Evolutionary conservation across 2,329 filamentous ascomycete species (phyloP), one percentile per base, ranked within the genome.

Genomic region (Cryphonectria japonica): DNA sequence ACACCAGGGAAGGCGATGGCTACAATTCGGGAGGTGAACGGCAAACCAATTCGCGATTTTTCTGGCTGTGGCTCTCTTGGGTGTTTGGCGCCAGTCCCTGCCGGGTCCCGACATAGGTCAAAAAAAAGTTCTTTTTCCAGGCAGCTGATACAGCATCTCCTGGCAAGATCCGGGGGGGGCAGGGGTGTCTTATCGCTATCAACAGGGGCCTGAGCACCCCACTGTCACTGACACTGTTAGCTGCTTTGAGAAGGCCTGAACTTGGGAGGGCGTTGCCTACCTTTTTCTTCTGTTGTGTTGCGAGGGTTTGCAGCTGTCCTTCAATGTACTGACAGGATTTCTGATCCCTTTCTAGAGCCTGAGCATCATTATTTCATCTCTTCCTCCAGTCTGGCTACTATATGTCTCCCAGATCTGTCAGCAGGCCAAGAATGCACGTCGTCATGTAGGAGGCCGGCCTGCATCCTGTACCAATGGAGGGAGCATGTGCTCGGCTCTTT

Each of bases 21-120:
- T n/a, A 11, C 32, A 34, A 32, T 19, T 29, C 37, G 26, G 26
- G 41, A 62, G 59, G 37, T 39, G 34, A 62, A 52, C 19, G 46
- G 46, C 46, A n/a, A 52, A 22, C n/a, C 7, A 41, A 65, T 65
- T 65, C 63, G 39, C 63, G 63, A 50, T 22, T 65, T 65, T 65
- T 65, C 26, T 32, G 46, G 46, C 13, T 46, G 62, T 37, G 37
- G 37, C 37, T 39, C 37, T 13, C 37, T 39, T 39, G 4, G 41
- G 9, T 34, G 1, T 52, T 65, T 13, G 63, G 63, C 22, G 43
- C 41, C 63, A 26, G 39, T 65, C 37, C 26, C 16, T 62, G 59
- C 59, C 34, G 39, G 59, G 59, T 37, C 59, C 59, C 59, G 29
- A 14, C 32, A 11, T 34, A 39, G 16, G 19, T 39, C 37, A 39